Evolutionary conservation across 306 rosid species (phyloP), one percentile per base, ranked within the genome.

Genomic region (Rosa persica): DNA sequence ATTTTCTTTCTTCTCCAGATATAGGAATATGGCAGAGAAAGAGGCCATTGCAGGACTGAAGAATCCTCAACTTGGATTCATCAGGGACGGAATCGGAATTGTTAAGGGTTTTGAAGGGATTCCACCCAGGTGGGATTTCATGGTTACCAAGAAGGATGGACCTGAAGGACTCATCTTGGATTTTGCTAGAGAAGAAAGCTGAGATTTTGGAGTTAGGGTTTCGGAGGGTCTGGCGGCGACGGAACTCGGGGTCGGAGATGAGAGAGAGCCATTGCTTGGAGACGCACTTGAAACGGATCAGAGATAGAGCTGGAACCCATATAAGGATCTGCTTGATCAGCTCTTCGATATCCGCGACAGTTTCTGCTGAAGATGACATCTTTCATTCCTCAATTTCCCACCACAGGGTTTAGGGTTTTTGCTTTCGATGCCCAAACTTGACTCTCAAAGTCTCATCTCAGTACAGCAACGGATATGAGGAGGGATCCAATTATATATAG

Each of bases 221-320:
- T 51, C 6, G 57, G 57, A 51, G 34, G 34, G n/a, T 25, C 20
- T 61, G 67, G 4, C 69, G 22, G 0, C 22, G 43, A 7, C 30
- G 4, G 36, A 79, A 79, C 7, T 61, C 36, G 6, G 78, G 65
- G 43, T 40, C 43, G 54, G 84, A 79, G 51, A 83, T 76, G 16
- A 79, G 58, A 15, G 81, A 55, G 42, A 75, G 78, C 83, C 86
- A 83, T 4, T 73, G 76, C 38, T 76, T 84, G 70, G 70, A 80
- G 22, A 84, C 79, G 7, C 67, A 54, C 47, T 77, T 77, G 76
- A 82, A 84, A 12, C 19, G 54, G 38, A 71, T 20, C 27, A 77
- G 66, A 60, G 79, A 52, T 57, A 34, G 73, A 20, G 65, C 25
- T 5, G 79, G 82, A 13, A 80, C 54, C 6, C 44, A 75, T 20